These are phyloP conservation scores for Wickerhamiella shivajii DNA, from an alignment of 805 yeast species.

Conservation along the genomic window DNA sequence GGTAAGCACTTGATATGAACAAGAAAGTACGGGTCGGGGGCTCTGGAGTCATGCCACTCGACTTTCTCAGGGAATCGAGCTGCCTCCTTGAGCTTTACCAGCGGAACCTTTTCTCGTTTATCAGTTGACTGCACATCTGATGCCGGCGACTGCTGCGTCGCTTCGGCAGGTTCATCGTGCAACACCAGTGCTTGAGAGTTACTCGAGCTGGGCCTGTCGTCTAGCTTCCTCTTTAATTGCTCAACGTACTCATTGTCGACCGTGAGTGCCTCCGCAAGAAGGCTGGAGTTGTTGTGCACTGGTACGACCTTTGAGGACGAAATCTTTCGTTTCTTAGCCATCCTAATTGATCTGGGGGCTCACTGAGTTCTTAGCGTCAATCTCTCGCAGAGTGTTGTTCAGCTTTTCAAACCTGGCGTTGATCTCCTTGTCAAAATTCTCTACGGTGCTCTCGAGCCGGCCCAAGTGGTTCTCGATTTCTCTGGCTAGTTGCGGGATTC, in stretches of 20 bases:
- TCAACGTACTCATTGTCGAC: neutral
- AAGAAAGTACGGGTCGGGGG: conserved; percentile 57
- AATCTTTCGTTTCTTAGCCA: too few relatives aligned
- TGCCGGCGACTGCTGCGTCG: conserved; percentile 20
- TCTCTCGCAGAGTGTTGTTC: conserved; percentile 6
- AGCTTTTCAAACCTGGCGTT: conserved; percentile 13
- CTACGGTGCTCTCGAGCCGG: conserved; percentile 11
- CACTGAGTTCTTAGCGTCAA: conserved; percentile 8
- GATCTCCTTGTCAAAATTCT: conserved; percentile 14
- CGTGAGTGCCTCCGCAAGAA: neutral
- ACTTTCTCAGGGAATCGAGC: conserved; percentile 54
- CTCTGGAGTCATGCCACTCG: conserved; percentile 80
- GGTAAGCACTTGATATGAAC: conserved; percentile 49
- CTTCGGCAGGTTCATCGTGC: neutral
- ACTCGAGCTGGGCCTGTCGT: neutral
- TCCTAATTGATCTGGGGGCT: neutral
- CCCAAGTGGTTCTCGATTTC: conserved; percentile 13
- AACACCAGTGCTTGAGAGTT: neutral
- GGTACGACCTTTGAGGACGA: too few relatives aligned
- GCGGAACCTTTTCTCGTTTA: conserved; percentile 42
- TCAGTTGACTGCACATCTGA: conserved; percentile 37
- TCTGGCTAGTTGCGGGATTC: conserved; percentile 13
- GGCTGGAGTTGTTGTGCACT: too few relatives aligned
- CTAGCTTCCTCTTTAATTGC: neutral
- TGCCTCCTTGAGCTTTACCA: conserved; percentile 51